Base-by-base conservation (phyloP, 768 basidiomycete species). In the Cystobasidium tubakii region DNA sequence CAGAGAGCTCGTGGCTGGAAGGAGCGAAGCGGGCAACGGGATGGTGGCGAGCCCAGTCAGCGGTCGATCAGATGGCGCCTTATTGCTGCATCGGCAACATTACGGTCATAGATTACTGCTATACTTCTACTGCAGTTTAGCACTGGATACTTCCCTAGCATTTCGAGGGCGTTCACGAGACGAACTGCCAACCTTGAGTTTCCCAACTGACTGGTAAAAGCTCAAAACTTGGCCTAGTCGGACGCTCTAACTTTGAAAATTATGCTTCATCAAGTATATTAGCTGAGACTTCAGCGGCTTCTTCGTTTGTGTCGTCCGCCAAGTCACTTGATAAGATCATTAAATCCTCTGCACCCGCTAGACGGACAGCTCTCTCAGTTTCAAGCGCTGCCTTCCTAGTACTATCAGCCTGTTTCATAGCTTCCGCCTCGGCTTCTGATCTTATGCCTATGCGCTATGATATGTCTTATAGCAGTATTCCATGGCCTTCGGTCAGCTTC, bases 301-400 rank as follows among this genome's bases (percentile, higher is more conserved):
- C 57, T 25, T 60, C 57, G 29, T 60, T 25, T 29, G 57, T 60
- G 27, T 60, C 57, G 7, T 60, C 57, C 33, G 17, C 12, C 21
- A 60, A 21, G 6, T 60, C 57, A 60, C n/a, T 21, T 19, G 46
- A 60, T 31, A 29, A 2, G 1, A 4, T 34, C 27, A 29, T 27
- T 23, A 25, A 7, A 23, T 60, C 29, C 57, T 15, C 23, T 4
- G 27, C 10, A 29, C 6, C 29, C 12, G 57, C 27, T 34, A 3
- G 57, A 15, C 6, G 13, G 27, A 3, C 21, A 27, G 27, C 10
- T 60, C 27, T 27, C 27, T 60, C 57, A 27, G 17, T 21, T 27
- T 65, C 63, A 19, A 65, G 36, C 7, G 63, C 39, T 25, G 43
- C 63, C 23, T 65, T 65, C 19, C 34, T n/a, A n/a, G n/a, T n/a